Percentiles rank a stretch among this genome's conserved stretches.
phyloP scores from a whole-genome alignment of 2,329 filamentous ascomycete species.

The Dactylellina drechsleri region DNA sequence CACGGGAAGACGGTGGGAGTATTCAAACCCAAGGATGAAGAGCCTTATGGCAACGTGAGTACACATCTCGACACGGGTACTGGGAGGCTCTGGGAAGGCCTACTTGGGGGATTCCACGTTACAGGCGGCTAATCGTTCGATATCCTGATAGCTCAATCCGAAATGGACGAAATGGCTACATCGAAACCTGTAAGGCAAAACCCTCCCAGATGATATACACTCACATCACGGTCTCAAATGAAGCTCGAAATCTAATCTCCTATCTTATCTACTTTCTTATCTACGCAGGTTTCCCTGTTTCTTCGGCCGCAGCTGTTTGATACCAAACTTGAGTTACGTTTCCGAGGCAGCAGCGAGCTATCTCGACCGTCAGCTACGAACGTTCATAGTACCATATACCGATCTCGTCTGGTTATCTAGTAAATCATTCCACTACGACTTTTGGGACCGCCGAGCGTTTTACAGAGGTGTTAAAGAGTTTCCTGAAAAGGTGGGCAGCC shows the following conservation, averaged over 20 bases:
- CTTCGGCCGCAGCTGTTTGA: slow-evolving; percentile 93
- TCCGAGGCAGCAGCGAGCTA: slow-evolving; percentile 98
- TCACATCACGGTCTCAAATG: not conserved
- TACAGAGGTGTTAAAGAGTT: slow-evolving; percentile 87
- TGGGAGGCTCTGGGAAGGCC: not conserved
- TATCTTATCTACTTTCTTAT: not conserved
- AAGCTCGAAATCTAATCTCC: not conserved
- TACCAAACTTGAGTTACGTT: slow-evolving; percentile 96
- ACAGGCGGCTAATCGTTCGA: slow-evolving; percentile 5
- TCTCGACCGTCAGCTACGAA: slow-evolving; percentile 87
- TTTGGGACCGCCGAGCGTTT: slow-evolving; percentile 90
- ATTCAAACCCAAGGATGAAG: slow-evolving; percentile 99
- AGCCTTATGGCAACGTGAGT: slow-evolving; percentile 79
- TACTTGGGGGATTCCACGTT: not conserved
- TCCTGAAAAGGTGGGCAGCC: slow-evolving; percentile 91
- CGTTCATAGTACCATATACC: slow-evolving; percentile 93
- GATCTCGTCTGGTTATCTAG: slow-evolving; percentile 94
- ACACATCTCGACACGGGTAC: not conserved
- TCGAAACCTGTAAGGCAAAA: slow-evolving; percentile 72
- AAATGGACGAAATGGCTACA: slow-evolving; percentile 99
- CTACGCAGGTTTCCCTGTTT: slow-evolving; percentile 80
- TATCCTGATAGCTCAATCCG: slow-evolving; percentile 70
- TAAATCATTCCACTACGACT: slow-evolving; percentile 97
- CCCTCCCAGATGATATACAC: no score
- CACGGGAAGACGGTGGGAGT: slow-evolving; percentile 96